These are phyloP conservation scores for Collybiopsis luxurians DNA, from an alignment of 768 basidiomycete species.

Conservation along the genomic window DNA sequence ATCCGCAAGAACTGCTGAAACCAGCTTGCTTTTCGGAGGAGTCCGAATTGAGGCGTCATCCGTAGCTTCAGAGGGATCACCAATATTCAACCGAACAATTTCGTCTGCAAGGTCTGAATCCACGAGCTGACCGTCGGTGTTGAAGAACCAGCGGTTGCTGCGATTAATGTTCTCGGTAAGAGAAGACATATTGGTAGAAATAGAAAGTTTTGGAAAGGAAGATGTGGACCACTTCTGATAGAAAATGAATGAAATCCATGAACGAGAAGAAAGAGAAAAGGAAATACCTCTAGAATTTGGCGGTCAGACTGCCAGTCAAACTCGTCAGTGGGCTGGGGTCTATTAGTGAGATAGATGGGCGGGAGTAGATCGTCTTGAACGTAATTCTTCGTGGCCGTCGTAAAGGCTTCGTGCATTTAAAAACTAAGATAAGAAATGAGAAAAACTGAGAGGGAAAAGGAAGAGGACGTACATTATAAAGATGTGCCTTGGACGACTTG, in stretches of 20 bases:
- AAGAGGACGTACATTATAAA: conserved; percentile 17
- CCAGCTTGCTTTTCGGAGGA: conserved; percentile 63
- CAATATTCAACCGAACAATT: conserved; percentile 69
- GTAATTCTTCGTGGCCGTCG: conserved; percentile 47
- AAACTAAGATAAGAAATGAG: conserved; percentile 30
- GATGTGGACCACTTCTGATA: conserved; percentile 44
- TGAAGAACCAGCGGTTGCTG: conserved; percentile 60
- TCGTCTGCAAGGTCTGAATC: conserved; percentile 67
- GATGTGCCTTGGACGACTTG: conserved; percentile 38
- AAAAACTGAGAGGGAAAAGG: conserved; percentile 22
- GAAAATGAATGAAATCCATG: conserved; percentile 20
- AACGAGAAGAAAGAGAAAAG: conserved; percentile 33
- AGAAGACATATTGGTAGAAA: conserved; percentile 42
- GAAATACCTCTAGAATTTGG: conserved; percentile 44
- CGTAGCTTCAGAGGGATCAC: conserved; percentile 42
- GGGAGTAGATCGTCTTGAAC: conserved; percentile 34
- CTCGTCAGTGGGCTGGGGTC: conserved; percentile 31
- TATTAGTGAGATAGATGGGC: conserved; percentile 31
- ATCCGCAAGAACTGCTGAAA: conserved; percentile 51
- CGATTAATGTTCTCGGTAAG: conserved; percentile 40
- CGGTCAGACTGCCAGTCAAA: conserved; percentile 47
- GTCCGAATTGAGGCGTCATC: conserved; percentile 63
- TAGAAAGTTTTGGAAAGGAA: conserved; percentile 35
- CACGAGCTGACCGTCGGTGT: conserved; percentile 59
- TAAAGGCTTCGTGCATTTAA: conserved; percentile 74